These are phyloP conservation scores for Termitomyces sp. DNA, from an alignment of 768 basidiomycete species.

Conservation along the genomic window DNA sequence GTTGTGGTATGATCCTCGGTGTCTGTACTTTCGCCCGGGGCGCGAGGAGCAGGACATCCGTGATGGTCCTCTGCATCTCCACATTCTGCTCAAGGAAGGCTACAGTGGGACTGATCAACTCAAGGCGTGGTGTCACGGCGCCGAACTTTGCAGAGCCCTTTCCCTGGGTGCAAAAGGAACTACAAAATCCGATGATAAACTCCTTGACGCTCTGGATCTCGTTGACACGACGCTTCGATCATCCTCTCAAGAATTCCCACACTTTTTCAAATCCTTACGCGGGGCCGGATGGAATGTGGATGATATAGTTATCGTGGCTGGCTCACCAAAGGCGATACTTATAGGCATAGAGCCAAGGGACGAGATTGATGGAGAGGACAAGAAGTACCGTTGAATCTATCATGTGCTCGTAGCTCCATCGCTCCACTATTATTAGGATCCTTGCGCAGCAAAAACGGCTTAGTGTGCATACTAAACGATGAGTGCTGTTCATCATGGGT, in stretches of 20 bases:
- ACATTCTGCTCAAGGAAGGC: constrained; percentile 48
- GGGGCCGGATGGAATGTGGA: constrained; percentile 34
- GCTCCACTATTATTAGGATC: neutral
- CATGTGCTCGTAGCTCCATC: neutral
- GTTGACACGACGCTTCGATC: constrained; percentile 17
- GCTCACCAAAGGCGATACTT: constrained; percentile 25
- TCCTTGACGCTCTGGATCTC: constrained; percentile 12
- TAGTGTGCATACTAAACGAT: neutral
- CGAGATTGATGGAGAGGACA: constrained; percentile 11
- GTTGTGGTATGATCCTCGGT: constrained; percentile 42
- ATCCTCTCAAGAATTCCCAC: constrained; percentile 15
- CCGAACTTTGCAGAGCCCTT: constrained; percentile 26
- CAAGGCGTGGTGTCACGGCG: constrained; percentile 50
- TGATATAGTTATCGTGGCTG: constrained; percentile 26
- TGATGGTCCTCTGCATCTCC: constrained; percentile 24
- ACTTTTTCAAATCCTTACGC: constrained; percentile 22
- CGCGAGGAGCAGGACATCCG: constrained; percentile 8
- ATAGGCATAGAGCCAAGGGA: constrained; percentile 9
- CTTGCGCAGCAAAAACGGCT: neutral
- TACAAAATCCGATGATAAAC: neutral
- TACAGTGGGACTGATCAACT: constrained; percentile 44
- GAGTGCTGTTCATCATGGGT: neutral
- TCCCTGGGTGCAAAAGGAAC: neutral
- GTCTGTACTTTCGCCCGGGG: constrained; percentile 12
- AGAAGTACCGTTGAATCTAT: constrained; percentile 16